These are phyloP conservation scores for Mycena indigotica DNA, from an alignment of 768 basidiomycete species.

Conservation along the genomic window DNA sequence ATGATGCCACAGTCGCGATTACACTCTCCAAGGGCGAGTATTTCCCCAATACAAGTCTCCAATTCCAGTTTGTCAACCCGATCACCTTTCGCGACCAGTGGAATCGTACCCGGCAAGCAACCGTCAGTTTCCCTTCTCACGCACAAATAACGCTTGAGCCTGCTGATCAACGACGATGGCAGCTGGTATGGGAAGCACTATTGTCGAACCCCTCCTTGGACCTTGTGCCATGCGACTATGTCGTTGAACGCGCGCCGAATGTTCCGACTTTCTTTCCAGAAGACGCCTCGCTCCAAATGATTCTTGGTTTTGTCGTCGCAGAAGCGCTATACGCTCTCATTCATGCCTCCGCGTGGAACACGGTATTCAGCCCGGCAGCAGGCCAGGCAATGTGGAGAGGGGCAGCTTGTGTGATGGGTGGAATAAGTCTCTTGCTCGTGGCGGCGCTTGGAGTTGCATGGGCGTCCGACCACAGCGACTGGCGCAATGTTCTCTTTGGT, in stretches of 20 bases:
- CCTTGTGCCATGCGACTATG: not conserved
- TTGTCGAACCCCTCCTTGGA: not conserved
- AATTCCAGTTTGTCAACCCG: too few relatives aligned
- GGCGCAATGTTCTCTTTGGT: too few relatives aligned
- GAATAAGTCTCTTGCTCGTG: constrained; percentile 1
- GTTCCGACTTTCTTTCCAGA: not conserved
- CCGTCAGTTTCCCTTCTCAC: too few relatives aligned
- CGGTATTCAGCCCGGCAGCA: not conserved
- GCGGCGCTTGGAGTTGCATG: too few relatives aligned
- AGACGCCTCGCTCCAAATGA: not conserved
- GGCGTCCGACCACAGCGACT: too few relatives aligned
- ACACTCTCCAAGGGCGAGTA: too few relatives aligned
- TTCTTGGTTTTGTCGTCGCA: not conserved
- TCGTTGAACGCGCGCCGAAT: constrained; percentile 1
- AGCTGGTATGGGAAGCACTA: not conserved
- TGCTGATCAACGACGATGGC: not conserved
- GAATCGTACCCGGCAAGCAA: too few relatives aligned
- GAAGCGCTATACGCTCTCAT: not conserved
- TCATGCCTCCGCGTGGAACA: constrained; percentile 4
- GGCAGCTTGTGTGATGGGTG: not conserved
- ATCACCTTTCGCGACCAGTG: too few relatives aligned
- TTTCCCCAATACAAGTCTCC: too few relatives aligned
- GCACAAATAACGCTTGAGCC: too few relatives aligned
- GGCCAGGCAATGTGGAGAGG: not conserved
- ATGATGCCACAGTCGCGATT: too few relatives aligned